phyloP scores from a whole-genome alignment of 345 rosid species.

The Salix arbutifolia region DNA sequence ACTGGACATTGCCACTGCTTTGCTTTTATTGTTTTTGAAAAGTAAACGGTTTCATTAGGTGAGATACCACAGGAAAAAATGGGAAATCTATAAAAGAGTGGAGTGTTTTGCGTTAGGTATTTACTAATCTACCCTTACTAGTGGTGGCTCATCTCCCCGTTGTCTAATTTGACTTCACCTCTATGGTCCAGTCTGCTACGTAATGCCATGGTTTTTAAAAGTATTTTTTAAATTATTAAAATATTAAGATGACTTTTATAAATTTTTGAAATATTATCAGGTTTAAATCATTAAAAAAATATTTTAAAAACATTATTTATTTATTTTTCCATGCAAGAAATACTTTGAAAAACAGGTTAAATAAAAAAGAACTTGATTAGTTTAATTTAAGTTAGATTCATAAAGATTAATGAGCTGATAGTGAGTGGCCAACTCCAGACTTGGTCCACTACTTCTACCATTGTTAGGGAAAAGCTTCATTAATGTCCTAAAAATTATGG shows the following conservation, averaged over 20 bases:
- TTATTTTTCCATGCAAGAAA: too few relatives aligned
- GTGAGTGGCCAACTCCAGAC: neutral
- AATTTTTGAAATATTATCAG: too few relatives aligned
- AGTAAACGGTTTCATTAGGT: slow-evolving; percentile 15
- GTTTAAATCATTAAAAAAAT: too few relatives aligned
- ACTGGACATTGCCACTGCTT: slow-evolving; percentile 20
- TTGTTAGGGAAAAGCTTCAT: neutral
- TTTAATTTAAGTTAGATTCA: neutral
- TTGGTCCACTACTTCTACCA: neutral
- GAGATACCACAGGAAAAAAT: neutral
- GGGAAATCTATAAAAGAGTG: neutral
- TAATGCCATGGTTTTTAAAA: too few relatives aligned
- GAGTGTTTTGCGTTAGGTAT: neutral
- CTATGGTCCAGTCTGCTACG: too few relatives aligned
- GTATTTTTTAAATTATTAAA: too few relatives aligned
- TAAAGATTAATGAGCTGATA: neutral
- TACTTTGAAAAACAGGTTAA: too few relatives aligned
- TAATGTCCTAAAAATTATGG: neutral
- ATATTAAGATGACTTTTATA: too few relatives aligned
- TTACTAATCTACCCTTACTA: neutral
- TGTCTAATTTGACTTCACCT: slow-evolving; percentile 1
- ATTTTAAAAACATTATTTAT: too few relatives aligned
- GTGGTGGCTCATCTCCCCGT: neutral
- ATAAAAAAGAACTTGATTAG: too few relatives aligned
- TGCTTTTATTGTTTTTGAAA: slow-evolving; percentile 2